Percentiles rank a stretch among this genome's conserved stretches.
Conservation (phyloP, 1,284 basidiomycete genomes). For the Cerrena zonata region DNA sequence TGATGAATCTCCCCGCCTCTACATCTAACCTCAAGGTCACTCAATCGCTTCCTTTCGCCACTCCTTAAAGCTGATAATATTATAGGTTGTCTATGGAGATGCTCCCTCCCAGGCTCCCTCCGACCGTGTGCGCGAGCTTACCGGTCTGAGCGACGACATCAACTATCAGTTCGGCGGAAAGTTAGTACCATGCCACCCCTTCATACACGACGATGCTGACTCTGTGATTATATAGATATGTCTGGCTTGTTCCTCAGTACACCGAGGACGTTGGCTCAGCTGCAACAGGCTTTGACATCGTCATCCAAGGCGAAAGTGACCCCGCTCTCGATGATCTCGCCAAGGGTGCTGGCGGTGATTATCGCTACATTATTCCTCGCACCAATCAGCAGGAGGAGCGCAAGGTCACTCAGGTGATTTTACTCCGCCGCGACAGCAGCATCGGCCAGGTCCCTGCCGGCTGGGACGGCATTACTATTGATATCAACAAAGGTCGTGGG, state of each 20-base stretch:
- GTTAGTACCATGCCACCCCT: not conserved
- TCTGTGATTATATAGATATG: not conserved
- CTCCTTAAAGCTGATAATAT: too few species aligned
- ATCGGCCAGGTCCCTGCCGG: too few species aligned
- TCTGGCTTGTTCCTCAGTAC: conserved; percentile 5
- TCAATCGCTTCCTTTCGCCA: too few species aligned
- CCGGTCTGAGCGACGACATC: conserved; percentile 8
- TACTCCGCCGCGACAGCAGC: too few species aligned
- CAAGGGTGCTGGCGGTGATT: conserved; percentile 10
- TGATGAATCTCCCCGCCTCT: too few species aligned
- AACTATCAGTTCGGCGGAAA: conserved; percentile 8
- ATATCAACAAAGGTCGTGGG: too few species aligned
- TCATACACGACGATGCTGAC: not conserved
- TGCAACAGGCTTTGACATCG: conserved; percentile 7
- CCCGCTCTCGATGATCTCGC: conserved; percentile 6
- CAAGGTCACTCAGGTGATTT: conserved; percentile 6
- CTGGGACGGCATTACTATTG: too few species aligned
- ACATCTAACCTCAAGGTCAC: too few species aligned
- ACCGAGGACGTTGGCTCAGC: not conserved
- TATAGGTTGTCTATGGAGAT: conserved; percentile 11
- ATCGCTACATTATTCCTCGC: conserved; percentile 6
- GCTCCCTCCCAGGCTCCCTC: conserved; percentile 4
- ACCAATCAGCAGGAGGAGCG: not conserved
- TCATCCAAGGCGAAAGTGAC: conserved; percentile 7
- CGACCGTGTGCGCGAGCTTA: conserved; percentile 7